phyloP scores from a whole-genome alignment of 164 flowering plant genomes.

The Umbilicus rupestris region DNA sequence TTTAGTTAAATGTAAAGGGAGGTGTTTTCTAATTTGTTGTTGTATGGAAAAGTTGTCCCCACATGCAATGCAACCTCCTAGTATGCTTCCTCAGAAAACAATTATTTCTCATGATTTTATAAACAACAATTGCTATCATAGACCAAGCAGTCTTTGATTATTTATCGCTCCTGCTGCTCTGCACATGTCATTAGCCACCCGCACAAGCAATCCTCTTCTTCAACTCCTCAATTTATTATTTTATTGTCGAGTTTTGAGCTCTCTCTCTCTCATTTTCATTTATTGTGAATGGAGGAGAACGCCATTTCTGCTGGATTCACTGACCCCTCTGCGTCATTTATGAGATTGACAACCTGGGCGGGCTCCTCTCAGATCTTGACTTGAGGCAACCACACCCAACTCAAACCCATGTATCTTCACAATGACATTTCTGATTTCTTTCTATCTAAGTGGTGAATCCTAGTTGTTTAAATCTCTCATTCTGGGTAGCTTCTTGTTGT shows the following conservation, averaged over 20 bases:
- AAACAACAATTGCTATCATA: too few relatives aligned
- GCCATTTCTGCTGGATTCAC: background rate
- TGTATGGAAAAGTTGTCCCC: too few relatives aligned
- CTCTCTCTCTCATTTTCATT: background rate
- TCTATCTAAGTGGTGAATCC: background rate
- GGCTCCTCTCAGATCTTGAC: slow-evolving; percentile 3
- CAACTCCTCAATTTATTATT: background rate
- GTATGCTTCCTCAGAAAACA: too few relatives aligned
- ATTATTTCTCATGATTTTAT: too few relatives aligned
- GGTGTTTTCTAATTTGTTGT: too few relatives aligned
- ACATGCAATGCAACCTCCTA: too few relatives aligned
- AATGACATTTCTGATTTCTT: background rate
- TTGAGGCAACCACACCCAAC: background rate
- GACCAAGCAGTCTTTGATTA: too few relatives aligned
- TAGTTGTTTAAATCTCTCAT: background rate
- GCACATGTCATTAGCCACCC: too few relatives aligned
- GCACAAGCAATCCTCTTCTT: too few relatives aligned
- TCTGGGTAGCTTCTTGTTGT: too few relatives aligned
- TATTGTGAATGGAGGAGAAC: background rate
- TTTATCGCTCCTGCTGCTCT: too few relatives aligned
- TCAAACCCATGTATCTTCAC: background rate
- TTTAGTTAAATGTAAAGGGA: too few relatives aligned
- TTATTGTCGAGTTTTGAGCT: background rate
- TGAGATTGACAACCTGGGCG: background rate
- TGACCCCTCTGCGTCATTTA: background rate